Evolutionary conservation across 345 rosid species (phyloP).

Genomic region (Salix purpurea): DNA sequence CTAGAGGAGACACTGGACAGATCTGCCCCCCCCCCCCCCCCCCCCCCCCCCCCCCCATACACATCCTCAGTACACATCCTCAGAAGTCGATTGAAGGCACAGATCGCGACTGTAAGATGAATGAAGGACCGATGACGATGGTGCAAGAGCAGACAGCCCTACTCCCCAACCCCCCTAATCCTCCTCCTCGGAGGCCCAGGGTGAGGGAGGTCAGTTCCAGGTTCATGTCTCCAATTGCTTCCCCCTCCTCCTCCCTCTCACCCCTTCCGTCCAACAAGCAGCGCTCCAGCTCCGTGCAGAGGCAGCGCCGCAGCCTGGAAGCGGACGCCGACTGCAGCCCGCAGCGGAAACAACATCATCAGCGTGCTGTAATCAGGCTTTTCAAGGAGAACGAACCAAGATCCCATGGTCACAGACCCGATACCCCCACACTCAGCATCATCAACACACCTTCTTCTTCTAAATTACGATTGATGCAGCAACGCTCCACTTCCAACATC

Average conservation of each 20-base stretch:
- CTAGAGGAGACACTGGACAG: too few species aligned
- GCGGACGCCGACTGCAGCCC: not conserved
- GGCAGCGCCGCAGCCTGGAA: not conserved
- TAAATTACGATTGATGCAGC: constrained; percentile 29
- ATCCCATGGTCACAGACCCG: constrained; percentile 20
- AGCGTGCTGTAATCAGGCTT: constrained; percentile 27
- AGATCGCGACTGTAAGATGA: not conserved
- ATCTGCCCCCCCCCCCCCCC: not conserved
- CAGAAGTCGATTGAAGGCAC: not conserved
- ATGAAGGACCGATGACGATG: not conserved
- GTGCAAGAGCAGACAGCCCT: not conserved
- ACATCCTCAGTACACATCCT: too few species aligned
- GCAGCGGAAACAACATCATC: constrained; percentile 24
- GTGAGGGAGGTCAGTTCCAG: constrained; percentile 81
- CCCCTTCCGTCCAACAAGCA: constrained; percentile 1
- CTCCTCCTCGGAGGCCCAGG: constrained; percentile 61
- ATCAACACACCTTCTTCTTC: constrained; percentile 12
- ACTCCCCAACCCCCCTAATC: constrained; percentile 16
- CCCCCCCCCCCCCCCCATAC: too few species aligned
- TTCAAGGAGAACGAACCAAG: constrained; percentile 31
- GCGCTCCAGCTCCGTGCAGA: constrained; percentile 9
- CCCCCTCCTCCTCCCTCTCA: constrained; percentile 28
- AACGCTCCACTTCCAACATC: constrained; percentile 23
- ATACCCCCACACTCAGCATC: constrained; percentile 23
- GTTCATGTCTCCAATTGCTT: constrained; percentile 63